phyloP scores from a whole-genome alignment of 305 asterid species.

The Fraxinus sp. region DNA sequence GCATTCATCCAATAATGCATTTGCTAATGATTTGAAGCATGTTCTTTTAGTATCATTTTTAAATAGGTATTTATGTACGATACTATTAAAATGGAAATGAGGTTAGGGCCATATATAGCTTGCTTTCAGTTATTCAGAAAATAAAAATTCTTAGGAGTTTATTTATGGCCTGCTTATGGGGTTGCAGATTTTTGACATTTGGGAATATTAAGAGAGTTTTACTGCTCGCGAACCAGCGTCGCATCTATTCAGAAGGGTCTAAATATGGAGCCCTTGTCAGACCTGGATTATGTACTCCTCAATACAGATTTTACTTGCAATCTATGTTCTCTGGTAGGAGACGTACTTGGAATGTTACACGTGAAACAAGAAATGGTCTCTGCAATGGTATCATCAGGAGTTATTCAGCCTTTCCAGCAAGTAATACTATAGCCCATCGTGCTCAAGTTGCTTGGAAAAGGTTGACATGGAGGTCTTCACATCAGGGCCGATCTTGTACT shows the following conservation, averaged over 20 bases:
- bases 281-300: slow-evolving; percentile 37
- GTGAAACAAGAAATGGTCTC: slow-evolving; percentile 29
- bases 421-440: slow-evolving; percentile 40
- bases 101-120: slow-evolving; percentile 8
- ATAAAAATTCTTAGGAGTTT: not conserved
- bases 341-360: slow-evolving; percentile 33
- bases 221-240: slow-evolving; percentile 26
- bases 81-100: not conserved
- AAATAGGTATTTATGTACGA: not conserved
- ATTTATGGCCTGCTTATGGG: slow-evolving; percentile 24
- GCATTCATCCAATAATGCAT: not conserved
- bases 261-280: slow-evolving; percentile 39
- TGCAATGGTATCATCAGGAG: slow-evolving; percentile 29
- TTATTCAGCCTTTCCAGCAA: slow-evolving; percentile 40
- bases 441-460: slow-evolving; percentile 67
- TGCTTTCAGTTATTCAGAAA: slow-evolving; percentile 11
- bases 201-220: slow-evolving; percentile 46
- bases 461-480: slow-evolving; percentile 34
- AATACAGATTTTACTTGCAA: slow-evolving; percentile 48
- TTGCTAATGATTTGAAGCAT: not conserved
- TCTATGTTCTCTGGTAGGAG: slow-evolving; percentile 36
- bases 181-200: slow-evolving; percentile 59
- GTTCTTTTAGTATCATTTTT: not conserved
- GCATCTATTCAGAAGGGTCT: slow-evolving; percentile 30
- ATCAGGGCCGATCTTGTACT: slow-evolving; percentile 29